phyloP scores from a whole-genome alignment of 2,329 filamentous ascomycete genomes.

The Aspergillus thermomutatus region DNA sequence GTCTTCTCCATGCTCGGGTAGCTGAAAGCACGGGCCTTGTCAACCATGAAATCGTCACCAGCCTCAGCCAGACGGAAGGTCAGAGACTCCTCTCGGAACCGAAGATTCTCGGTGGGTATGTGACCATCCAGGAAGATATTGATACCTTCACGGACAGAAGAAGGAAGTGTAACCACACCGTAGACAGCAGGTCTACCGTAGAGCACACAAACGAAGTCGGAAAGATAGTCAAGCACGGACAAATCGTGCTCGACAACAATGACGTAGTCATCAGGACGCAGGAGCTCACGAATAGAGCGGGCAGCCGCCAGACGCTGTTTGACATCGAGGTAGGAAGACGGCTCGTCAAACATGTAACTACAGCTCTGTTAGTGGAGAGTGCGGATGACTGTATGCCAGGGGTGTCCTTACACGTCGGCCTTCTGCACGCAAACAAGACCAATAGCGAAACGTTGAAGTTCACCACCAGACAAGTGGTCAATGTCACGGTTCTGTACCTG shows the following conservation, averaged over 20 bases:
- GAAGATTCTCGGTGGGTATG: constrained; percentile 96
- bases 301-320: constrained; percentile 96
- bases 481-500: constrained; percentile 93
- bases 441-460: constrained; percentile 96
- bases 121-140: constrained; percentile 99
- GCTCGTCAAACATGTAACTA: constrained; percentile 98
- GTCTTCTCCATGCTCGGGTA: constrained; percentile 95
- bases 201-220: constrained; percentile 95
- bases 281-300: constrained; percentile 84
- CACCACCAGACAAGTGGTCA: constrained; percentile 86
- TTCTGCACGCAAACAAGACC: constrained; percentile 93
- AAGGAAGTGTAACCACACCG: constrained; percentile 92
- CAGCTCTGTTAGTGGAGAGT: constrained; percentile 11
- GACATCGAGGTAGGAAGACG: constrained; percentile 97
- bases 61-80: constrained; percentile 93
- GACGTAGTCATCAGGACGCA: constrained; percentile 87
- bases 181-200: constrained; percentile 96
- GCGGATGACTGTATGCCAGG: neutral
- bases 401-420: constrained; percentile 69
- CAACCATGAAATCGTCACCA: constrained; percentile 79
- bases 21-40: constrained; percentile 78
- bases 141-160: constrained; percentile 97
- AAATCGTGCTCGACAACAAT: constrained; percentile 99
- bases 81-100: constrained; percentile 94
- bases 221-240: constrained; percentile 96